phyloP scores from a whole-genome alignment of 352 stramenopile species.

The Globisporangium apiculatum region DNA sequence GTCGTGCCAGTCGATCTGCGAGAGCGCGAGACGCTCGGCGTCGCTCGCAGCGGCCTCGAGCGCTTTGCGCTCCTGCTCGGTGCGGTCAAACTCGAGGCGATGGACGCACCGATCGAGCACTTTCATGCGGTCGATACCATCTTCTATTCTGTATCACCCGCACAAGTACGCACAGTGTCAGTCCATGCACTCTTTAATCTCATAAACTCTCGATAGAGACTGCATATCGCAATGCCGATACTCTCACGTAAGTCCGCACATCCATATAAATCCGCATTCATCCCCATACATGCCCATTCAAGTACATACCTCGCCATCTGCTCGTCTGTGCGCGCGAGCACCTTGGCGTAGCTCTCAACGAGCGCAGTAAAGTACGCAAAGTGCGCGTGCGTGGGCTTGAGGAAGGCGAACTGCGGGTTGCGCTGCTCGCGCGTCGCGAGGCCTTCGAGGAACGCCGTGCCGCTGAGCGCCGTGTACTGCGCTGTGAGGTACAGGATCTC shows the following conservation, averaged over 20 bases:
- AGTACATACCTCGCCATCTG: constrained; percentile 52
- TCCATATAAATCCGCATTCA: too few species aligned
- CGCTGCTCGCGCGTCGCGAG: constrained; percentile 93
- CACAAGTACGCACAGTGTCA: not conserved
- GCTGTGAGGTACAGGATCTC: constrained; percentile 98
- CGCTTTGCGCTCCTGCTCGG: constrained; percentile 67
- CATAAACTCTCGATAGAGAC: too few species aligned
- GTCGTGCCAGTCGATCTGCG: constrained; percentile 98
- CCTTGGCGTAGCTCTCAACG: constrained; percentile 94
- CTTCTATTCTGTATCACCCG: constrained; percentile 28
- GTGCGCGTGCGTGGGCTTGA: constrained; percentile 95
- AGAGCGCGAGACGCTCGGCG: constrained; percentile 59
- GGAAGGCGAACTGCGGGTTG: constrained; percentile 97
- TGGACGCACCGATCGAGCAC: constrained; percentile 83
- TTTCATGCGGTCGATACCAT: constrained; percentile 78
- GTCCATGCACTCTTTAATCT: too few species aligned
- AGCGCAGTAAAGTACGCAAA: constrained; percentile 98
- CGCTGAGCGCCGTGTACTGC: constrained; percentile 95
- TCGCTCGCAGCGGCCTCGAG: constrained; percentile 68
- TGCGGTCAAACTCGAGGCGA: constrained; percentile 72
- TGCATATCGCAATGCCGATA: too few species aligned
- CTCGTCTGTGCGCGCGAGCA: constrained; percentile 65
- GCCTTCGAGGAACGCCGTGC: constrained; percentile 92
- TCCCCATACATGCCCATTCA: too few species aligned
- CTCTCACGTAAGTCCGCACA: too few species aligned